Base-by-base conservation (phyloP, 371 early-diverging fungal species). In the Rhizopus delemar region DNA sequence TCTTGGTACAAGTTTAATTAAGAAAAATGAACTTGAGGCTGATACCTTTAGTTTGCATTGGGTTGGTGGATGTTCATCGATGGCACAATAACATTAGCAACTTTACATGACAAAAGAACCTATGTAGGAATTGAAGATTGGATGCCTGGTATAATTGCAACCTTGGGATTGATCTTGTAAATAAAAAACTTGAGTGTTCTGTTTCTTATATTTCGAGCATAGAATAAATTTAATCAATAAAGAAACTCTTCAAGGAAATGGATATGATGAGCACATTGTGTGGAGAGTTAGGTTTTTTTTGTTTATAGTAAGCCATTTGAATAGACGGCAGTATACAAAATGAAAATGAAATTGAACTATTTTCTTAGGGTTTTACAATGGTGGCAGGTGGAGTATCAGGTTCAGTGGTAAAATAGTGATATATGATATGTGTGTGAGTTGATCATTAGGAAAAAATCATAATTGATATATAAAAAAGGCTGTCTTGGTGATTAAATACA, bases 51-150 rank as follows among this genome's bases (percentile, higher is more conserved):
- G 89, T 92, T 92, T 75, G 86, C 91, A 2, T n/a, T 92, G 11
- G 90, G 83, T 7, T 92, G 92, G 91, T 92, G 92, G 92, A 59
- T 83, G 45, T 92, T 92, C 65, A 80, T 92, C 36, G 92, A 92
- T 61, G 89, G 85, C 12, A 51, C 77, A 34, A 75, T 76, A 13
- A 71, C 66, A 13, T 65, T 77, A 29, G 61, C 61, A 45, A 61
- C 41, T 9, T 49, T 68, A 39, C 53, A 63, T 29, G 69, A 73
- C 50, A 60, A 68, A 34, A 65, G 66, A 56, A 73, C 76, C 11
- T 67, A 65, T 32, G 69, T 86, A n/a, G 82, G 82, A 8, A 85
- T 90, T 63, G 92, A 88, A 50, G 92, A 92, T 67, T 92, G 88
- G 88, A 75, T 83, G 2, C 86, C 90, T 9, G 90, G 92, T 7